Conservation (phyloP, 768 basidiomycete species). For the Xerocomus brunneocitrinus region DNA sequence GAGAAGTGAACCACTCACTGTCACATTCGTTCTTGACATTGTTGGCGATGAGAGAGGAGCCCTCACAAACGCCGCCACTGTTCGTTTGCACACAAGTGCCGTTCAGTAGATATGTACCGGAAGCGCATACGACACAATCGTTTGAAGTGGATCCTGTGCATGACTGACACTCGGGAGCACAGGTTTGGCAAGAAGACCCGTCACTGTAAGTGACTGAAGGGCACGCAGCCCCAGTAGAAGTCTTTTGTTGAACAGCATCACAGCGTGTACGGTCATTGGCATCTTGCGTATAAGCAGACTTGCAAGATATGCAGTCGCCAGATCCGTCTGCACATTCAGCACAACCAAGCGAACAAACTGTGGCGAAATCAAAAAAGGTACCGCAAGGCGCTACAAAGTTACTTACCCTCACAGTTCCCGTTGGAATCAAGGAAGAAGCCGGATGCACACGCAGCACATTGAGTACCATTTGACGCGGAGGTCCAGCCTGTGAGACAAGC, state of each 20-base stretch:
- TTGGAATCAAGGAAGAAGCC: conserved; percentile 71
- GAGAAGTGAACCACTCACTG: conserved; percentile 38
- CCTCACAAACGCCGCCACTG: conserved; percentile 67
- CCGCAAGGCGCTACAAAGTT: neutral
- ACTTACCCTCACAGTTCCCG: conserved; percentile 69
- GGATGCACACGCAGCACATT: conserved; percentile 66
- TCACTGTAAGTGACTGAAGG: conserved; percentile 63
- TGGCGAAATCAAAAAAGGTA: neutral
- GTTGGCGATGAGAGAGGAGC: conserved; percentile 68
- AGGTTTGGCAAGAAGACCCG: conserved; percentile 49
- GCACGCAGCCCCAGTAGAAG: conserved; percentile 52
- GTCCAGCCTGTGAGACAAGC: conserved; percentile 77
- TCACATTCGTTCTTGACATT: conserved; percentile 83
- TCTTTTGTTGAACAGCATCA: conserved; percentile 45
- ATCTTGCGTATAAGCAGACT: conserved; percentile 62
- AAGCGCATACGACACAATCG: conserved; percentile 66
- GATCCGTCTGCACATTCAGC: conserved; percentile 59
- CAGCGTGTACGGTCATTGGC: conserved; percentile 67
- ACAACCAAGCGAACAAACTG: conserved; percentile 75
- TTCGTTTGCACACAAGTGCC: conserved; percentile 68
- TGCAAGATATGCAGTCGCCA: conserved; percentile 71
- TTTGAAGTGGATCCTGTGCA: conserved; percentile 67
- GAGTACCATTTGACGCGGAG: conserved; percentile 63
- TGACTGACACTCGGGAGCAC: conserved; percentile 63
- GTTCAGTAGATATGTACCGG: conserved; percentile 57